Evolutionary conservation across 768 basidiomycete genomes (phyloP), one percentile per base, ranked within the genome.

Genomic region (Dentipellis fragilis): DNA sequence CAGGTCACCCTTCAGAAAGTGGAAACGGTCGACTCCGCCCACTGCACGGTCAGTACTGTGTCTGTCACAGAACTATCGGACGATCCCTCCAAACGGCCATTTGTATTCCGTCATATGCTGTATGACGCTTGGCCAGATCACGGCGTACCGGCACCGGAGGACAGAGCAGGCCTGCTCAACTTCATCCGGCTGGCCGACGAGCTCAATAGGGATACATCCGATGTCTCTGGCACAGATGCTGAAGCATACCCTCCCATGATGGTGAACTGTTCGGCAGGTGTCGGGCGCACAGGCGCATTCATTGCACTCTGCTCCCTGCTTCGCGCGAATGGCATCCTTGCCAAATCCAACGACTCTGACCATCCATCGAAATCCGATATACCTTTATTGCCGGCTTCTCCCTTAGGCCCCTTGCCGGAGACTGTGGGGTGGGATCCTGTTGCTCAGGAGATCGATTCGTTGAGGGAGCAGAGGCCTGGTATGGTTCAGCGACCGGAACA

Each of bases 251-350:
- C 87, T n/a, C 89, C 89, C 0, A 78, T 88, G 59, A 79, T 93
- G 62, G 78, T 89, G 34, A 81, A 87, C 58, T 94, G 92, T 65
- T 92, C 89, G 23, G 92, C 93, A 1, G 92, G 92, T 4, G 76
- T 93, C 56, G 92, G 92, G 3, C 79, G 92, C 37, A 92, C 92
- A 4, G 92, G 92, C 16, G 80, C 90, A 6, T 92, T 91, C 69
- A 87, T 94, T 64, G 82, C 87, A 0, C 65, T 92, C 40, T 81
- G 81, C 9, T 93, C 90, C 11, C 72, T 93, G 38, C 74, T 93
- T n/a, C 86, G 89, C 29, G 67, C 73, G 35, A 68, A 80, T 58
- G 75, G 72, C 34, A 71, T 84, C 54, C 72, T 73, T 17, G 49
- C 63, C 16, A 60, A 61, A 1, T 4, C 60, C 49, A 52, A 55